These are phyloP conservation scores for Chenopodium album DNA, from an alignment of 148 eudicot species.

Conservation along the genomic window DNA sequence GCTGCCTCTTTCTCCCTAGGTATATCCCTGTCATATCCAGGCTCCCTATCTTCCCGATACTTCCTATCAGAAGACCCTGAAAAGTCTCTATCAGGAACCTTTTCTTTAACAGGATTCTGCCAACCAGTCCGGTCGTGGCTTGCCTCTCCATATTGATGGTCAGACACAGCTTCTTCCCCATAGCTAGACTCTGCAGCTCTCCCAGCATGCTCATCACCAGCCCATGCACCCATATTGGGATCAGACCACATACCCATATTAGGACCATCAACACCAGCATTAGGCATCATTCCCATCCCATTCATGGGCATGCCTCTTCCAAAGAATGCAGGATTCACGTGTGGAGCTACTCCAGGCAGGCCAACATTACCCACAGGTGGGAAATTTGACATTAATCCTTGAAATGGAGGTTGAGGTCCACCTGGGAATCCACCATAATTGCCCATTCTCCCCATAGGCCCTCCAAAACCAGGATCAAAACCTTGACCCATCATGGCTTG, in stretches of 20 bases:
- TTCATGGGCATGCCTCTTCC: slow-evolving; percentile 79
- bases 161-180: slow-evolving; percentile 81
- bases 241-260: slow-evolving; percentile 91
- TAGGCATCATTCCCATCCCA: slow-evolving; percentile 89
- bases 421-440: slow-evolving; percentile 64
- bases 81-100: slow-evolving; percentile 72
- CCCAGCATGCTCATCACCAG: slow-evolving; percentile 75
- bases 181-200: slow-evolving; percentile 79
- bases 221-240: slow-evolving; percentile 79
- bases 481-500: slow-evolving; percentile 91
- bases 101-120: slow-evolving; percentile 56
- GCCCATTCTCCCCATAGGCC: slow-evolving; percentile 84
- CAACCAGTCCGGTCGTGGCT: slow-evolving; percentile 65
- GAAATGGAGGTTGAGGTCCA: slow-evolving; percentile 60
- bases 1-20: slow-evolving; percentile 55
- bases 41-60: slow-evolving; percentile 75
- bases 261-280: slow-evolving; percentile 72
- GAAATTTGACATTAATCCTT: slow-evolving; percentile 69
- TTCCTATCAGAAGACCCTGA: slow-evolving; percentile 81
- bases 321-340: slow-evolving; percentile 87
- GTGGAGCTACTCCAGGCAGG: slow-evolving; percentile 84
- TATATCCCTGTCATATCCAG: slow-evolving; percentile 60
- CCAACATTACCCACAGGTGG: slow-evolving; percentile 77
- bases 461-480: slow-evolving; percentile 81
- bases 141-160: slow-evolving; percentile 74